These are phyloP conservation scores for Piromyces finnis DNA, from an alignment of 192 early-diverging fungal genomes.

Conservation along the genomic window DNA sequence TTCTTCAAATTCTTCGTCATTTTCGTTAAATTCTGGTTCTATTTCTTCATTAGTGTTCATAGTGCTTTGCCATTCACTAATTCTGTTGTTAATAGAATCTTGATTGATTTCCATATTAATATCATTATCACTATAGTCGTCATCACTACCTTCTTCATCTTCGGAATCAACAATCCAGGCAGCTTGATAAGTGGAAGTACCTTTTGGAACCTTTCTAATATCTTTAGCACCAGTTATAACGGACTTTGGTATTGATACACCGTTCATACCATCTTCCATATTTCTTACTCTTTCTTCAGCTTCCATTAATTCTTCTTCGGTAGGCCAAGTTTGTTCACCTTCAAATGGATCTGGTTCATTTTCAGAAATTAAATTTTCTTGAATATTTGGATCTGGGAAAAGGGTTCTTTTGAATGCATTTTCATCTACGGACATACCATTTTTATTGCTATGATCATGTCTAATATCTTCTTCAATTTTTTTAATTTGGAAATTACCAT, in stretches of 20 bases:
- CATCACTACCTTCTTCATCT: slow-evolving; percentile 34
- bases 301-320: slow-evolving; percentile 77
- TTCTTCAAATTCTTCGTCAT: slow-evolving; percentile 26
- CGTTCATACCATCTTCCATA: slow-evolving; percentile 9
- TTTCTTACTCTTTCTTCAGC: slow-evolving; percentile 35
- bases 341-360: slow-evolving; percentile 76
- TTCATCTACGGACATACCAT: slow-evolving; percentile 22
- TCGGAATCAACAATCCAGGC: slow-evolving; percentile 87
- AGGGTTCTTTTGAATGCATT: slow-evolving; percentile 22
- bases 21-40: background rate
- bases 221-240: slow-evolving; percentile 2
- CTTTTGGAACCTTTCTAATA: slow-evolving; percentile 64
- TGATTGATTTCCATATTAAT: slow-evolving; percentile 21
- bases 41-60: background rate
- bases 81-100: background rate
- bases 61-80: slow-evolving; percentile 7
- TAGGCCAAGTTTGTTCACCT: slow-evolving; percentile 98
- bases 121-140: slow-evolving; percentile 18
- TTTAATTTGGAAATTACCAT: slow-evolving; percentile 85
- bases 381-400: slow-evolving; percentile 44
- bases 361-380: slow-evolving; percentile 68
- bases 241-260: slow-evolving; percentile 8
- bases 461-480: slow-evolving; percentile 14
- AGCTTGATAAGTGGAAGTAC: slow-evolving; percentile 92
- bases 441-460: slow-evolving; percentile 2